These are phyloP conservation scores for Phytophthora meadii DNA, from an alignment of 352 stramenopile species.

Conservation along the genomic window DNA sequence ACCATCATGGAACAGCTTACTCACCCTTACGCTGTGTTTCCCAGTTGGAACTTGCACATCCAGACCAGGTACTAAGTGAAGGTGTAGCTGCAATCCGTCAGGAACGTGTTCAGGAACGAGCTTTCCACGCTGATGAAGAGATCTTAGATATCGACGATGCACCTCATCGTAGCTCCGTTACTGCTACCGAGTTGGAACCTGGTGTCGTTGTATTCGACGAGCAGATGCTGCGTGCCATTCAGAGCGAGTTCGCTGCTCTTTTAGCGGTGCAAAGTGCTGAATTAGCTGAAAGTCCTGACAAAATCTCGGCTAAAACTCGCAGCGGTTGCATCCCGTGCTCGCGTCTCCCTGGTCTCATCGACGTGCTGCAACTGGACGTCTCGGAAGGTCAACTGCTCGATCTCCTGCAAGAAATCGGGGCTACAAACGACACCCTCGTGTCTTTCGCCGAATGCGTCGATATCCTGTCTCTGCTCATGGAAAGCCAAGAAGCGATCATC, in stretches of 20 bases:
- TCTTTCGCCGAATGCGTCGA: slow-evolving; percentile 89
- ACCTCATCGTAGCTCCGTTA: slow-evolving; percentile 13
- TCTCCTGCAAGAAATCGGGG: slow-evolving; percentile 79
- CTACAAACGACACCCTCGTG: slow-evolving; percentile 67
- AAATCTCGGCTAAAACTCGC: slow-evolving; percentile 11
- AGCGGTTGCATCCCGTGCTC: slow-evolving; percentile 66
- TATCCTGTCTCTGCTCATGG: slow-evolving; percentile 81
- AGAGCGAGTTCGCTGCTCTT: slow-evolving; percentile 61
- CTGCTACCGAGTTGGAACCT: slow-evolving; percentile 19
- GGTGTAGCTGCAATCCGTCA: slow-evolving; percentile 77
- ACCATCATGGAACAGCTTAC: background rate
- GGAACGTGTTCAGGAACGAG: slow-evolving; percentile 60
- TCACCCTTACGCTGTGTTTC: slow-evolving; percentile 1
- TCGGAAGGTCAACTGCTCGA: slow-evolving; percentile 49
- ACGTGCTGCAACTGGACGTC: slow-evolving; percentile 50
- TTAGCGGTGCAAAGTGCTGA: slow-evolving; percentile 33
- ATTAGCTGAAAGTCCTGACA: slow-evolving; percentile 25
- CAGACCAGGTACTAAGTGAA: slow-evolving; percentile 79
- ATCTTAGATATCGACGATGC: slow-evolving; percentile 5
- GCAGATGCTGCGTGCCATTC: slow-evolving; percentile 55
- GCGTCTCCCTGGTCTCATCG: slow-evolving; percentile 49
- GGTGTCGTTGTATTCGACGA: slow-evolving; percentile 69
- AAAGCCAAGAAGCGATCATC: slow-evolving; percentile 43
- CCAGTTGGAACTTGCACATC: slow-evolving; percentile 72
- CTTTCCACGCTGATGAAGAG: slow-evolving; percentile 35